Conservation (phyloP, 768 basidiomycete species). For the Krasilnikovozyma curviuscula region DNA sequence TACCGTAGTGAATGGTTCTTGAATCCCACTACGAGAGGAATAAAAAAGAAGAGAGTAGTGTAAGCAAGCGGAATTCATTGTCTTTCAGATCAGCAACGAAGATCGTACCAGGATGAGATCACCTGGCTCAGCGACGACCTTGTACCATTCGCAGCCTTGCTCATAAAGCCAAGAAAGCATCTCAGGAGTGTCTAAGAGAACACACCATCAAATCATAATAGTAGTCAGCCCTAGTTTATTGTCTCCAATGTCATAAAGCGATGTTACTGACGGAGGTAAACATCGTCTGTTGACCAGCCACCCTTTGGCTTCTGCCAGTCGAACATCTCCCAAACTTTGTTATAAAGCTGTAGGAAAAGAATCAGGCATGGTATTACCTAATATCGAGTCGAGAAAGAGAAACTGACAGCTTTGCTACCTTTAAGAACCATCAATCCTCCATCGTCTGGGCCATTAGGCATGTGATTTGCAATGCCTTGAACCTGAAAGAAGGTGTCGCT, state of each 20-base stretch:
- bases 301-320: conserved; percentile 16
- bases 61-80: too few relatives aligned
- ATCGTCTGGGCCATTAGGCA: conserved; percentile 25
- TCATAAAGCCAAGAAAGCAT: conserved; percentile 28
- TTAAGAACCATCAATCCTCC: conserved; percentile 28
- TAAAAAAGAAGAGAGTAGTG: too few relatives aligned
- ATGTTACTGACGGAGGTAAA: too few relatives aligned
- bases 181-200: conserved; percentile 14
- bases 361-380: too few relatives aligned
- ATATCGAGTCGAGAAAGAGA: too few relatives aligned
- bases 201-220: too few relatives aligned
- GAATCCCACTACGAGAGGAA: too few relatives aligned
- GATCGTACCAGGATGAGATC: too few relatives aligned
- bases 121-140: conserved; percentile 23
- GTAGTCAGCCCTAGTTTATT: too few relatives aligned
- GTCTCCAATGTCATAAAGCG: too few relatives aligned
- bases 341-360: conserved; percentile 21
- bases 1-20: conserved; percentile 18
- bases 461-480: conserved; percentile 16
- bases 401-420: conserved; percentile 21
- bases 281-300: conserved; percentile 17
- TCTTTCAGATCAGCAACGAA: too few relatives aligned
- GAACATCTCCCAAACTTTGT: conserved; percentile 26
- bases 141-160: conserved; percentile 24
- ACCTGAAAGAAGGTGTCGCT: too few relatives aligned